Evolutionary conservation across 495 filamentous ascomycete genomes (phyloP), one percentile per base, ranked within the genome.

Genomic region (Cercophora samala): DNA sequence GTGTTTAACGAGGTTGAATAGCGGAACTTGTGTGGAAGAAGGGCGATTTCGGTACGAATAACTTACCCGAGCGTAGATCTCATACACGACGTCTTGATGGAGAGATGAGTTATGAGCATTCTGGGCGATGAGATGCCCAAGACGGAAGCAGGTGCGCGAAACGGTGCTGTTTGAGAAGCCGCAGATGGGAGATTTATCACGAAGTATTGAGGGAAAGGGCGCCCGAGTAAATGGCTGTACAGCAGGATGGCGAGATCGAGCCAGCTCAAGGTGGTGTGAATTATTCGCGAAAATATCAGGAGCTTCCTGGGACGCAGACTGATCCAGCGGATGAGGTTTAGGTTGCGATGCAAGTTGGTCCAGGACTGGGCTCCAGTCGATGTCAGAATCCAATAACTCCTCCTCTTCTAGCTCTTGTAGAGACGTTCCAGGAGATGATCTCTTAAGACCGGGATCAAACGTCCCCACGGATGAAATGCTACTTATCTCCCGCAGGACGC

Each of bases 141-240:
- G 79, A 8, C 86, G 83, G 71, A 90, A 90, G 67, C 86, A 89
- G 2, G 83, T 86, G 46, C 86, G 82, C 4, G 89, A 75, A 15
- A 83, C 55, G 2, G 69, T 77, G 17, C 74, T 65, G 46, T 81
- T 70, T 1, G 84, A 82, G 21, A 87, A 68, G 15, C 87, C 86
- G 1, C 80, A 68, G 32, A 90, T 76, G 0, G 79, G 79, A 25
- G 81, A 83, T 21, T 85, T 82, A 68, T 87, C 84, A 1, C 75
- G 75, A 23, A 85, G 70, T 13, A 74, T 77, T 11, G 56, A 52
- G 21, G 85, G 87, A 68, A 87, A 88, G 0, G 78, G 67, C 1
- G 79, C 75, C 32, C 87, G 23, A 17, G 19, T 60, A 22, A 60
- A 60, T 18, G 58, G 58, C 23, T 2, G 58, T 21, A 24, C 6